These are phyloP conservation scores for Exidia glandulosa DNA, from an alignment of 768 basidiomycete species.

Conservation along the genomic window DNA sequence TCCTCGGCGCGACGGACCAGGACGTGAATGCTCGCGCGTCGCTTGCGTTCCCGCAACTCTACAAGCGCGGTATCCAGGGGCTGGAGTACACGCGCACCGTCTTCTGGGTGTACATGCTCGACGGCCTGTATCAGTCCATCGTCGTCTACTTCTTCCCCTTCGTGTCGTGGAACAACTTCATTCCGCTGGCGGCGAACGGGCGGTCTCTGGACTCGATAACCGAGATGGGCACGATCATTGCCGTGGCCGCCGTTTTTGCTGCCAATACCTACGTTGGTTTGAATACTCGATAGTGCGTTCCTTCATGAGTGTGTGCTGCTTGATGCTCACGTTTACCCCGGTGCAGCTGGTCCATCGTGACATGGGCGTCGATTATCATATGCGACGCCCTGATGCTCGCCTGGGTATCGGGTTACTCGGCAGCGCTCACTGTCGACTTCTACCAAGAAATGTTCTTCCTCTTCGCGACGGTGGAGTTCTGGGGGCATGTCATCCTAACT, in stretches of 20 bases:
- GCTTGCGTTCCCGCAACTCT: slow-evolving; percentile 90
- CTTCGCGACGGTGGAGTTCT: slow-evolving; percentile 73
- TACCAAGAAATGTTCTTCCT: slow-evolving; percentile 59
- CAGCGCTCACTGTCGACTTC: slow-evolving; percentile 63
- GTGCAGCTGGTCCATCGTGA: slow-evolving; percentile 68
- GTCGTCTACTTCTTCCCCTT: slow-evolving; percentile 84
- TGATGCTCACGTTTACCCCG: slow-evolving; percentile 3
- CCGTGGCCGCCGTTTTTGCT: slow-evolving; percentile 74
- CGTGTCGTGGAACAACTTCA: slow-evolving; percentile 54
- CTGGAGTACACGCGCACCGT: slow-evolving; percentile 84
- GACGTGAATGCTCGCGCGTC: slow-evolving; percentile 89
- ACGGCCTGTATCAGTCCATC: slow-evolving; percentile 87
- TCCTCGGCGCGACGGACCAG: slow-evolving; percentile 92
- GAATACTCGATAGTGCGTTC: slow-evolving; percentile 77
- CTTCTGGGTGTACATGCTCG: slow-evolving; percentile 93
- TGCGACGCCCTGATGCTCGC: slow-evolving; percentile 71
- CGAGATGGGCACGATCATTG: slow-evolving; percentile 88
- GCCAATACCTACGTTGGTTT: slow-evolving; percentile 90
- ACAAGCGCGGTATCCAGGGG: slow-evolving; percentile 86
- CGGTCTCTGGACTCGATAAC: slow-evolving; percentile 65
- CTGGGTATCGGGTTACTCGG: slow-evolving; percentile 84
- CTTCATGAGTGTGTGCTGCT: slow-evolving; percentile 10
- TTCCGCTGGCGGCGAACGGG: slow-evolving; percentile 38
- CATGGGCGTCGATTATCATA: slow-evolving; percentile 70
- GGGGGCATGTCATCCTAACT: slow-evolving; percentile 66